Evolutionary conservation across 768 basidiomycete species (phyloP).

Genomic region (Psilocybe azurescens): DNA sequence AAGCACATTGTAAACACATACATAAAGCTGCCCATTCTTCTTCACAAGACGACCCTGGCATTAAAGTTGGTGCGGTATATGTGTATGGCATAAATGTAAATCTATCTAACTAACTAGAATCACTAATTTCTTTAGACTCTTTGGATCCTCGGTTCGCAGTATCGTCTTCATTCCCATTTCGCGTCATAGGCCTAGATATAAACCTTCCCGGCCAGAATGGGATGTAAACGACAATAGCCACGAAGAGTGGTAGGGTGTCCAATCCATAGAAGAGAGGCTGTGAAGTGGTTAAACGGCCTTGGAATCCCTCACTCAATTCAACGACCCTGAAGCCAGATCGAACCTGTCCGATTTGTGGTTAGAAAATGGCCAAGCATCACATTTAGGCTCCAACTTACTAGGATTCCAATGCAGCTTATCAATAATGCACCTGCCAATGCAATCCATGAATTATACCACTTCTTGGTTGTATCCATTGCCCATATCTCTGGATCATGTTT

Average conservation of each 20-base stretch:
- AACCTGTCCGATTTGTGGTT: constrained; percentile 41
- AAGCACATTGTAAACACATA: constrained; percentile 35
- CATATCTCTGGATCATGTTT: constrained; percentile 45
- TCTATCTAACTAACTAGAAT: neutral
- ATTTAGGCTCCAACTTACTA: constrained; percentile 44
- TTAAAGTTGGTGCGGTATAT: neutral
- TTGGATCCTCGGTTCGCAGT: neutral
- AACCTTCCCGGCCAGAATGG: constrained; percentile 72
- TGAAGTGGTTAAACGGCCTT: constrained; percentile 57
- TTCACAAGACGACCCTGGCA: no score
- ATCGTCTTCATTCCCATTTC: constrained; percentile 1
- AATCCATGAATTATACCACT: constrained; percentile 65
- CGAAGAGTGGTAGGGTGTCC: constrained; percentile 66
- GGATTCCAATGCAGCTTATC: constrained; percentile 65
- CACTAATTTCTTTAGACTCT: neutral
- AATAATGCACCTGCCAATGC: constrained; percentile 53
- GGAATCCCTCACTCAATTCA: constrained; percentile 69
- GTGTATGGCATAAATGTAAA: neutral
- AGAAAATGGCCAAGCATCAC: neutral
- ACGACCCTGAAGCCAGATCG: constrained; percentile 66
- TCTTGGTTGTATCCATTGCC: constrained; percentile 37
- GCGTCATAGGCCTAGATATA: constrained; percentile 47
- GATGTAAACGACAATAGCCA: constrained; percentile 60
- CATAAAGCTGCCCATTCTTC: no score
- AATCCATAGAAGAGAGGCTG: constrained; percentile 71